Conservation (phyloP, 176 grass and related monocot species). For the Pharus latifolius region DNA sequence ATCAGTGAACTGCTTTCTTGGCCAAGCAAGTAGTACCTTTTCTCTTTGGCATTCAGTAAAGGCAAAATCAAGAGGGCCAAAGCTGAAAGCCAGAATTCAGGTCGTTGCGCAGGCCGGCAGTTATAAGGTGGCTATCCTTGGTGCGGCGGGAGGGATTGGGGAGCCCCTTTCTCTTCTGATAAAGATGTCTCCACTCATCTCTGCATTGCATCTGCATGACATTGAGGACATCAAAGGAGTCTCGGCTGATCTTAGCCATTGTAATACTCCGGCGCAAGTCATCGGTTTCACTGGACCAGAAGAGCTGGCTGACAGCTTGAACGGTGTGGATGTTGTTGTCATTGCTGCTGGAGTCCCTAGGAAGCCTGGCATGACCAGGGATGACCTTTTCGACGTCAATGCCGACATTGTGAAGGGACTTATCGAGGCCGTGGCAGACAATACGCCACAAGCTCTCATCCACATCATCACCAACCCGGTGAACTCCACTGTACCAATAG, state of each 20-base stretch:
- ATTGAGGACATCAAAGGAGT: slow-evolving; percentile 13
- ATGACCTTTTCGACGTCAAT: slow-evolving; percentile 35
- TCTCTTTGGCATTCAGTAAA: not conserved
- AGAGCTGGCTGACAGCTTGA: slow-evolving; percentile 14
- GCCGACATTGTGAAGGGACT: slow-evolving; percentile 28
- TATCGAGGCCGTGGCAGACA: slow-evolving; percentile 40
- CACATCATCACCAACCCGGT: slow-evolving; percentile 33
- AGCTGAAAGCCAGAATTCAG: not conserved
- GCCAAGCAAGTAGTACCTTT: not conserved
- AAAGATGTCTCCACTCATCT: slow-evolving; percentile 42
- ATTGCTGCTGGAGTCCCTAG: slow-evolving; percentile 22
- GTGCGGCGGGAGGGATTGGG: slow-evolving; percentile 36
- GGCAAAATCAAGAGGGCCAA: not conserved
- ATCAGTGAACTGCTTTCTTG: not conserved
- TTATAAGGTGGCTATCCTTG: slow-evolving; percentile 37
- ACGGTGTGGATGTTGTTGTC: slow-evolving; percentile 30
- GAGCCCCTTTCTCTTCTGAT: slow-evolving; percentile 31
- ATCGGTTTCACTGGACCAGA: slow-evolving; percentile 23
- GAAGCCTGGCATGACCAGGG: slow-evolving; percentile 37
- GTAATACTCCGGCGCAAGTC: slow-evolving; percentile 27
- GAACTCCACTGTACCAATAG: slow-evolving; percentile 40
- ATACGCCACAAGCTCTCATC: slow-evolving; percentile 30
- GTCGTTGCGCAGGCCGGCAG: not conserved
- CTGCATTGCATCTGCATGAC: slow-evolving; percentile 42
- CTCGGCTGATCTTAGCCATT: slow-evolving; percentile 28